phyloP scores from a whole-genome alignment of 2,329 filamentous ascomycete species.

The Trichoderma aggressivum region DNA sequence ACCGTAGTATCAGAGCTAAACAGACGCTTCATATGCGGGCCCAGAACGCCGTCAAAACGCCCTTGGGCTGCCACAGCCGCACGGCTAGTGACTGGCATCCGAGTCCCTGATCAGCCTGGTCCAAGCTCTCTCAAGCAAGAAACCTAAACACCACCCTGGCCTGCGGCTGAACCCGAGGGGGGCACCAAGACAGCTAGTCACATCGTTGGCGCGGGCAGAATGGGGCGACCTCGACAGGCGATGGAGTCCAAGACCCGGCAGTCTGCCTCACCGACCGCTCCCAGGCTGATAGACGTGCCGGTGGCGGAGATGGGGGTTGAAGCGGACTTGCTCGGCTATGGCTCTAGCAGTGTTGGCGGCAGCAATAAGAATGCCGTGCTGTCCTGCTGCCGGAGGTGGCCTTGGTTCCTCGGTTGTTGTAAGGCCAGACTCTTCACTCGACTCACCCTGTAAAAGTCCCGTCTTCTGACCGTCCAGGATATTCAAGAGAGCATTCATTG shows the following conservation, averaged over 20 bases:
- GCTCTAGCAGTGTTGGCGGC: neutral
- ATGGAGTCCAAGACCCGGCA: neutral
- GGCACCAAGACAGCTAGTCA: slow-evolving; percentile 1
- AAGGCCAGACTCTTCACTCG: neutral
- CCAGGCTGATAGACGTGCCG: slow-evolving; percentile 17
- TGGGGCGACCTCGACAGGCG: neutral
- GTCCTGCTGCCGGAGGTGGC: neutral
- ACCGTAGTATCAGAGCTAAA: neutral
- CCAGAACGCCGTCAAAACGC: neutral
- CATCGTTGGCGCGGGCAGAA: neutral
- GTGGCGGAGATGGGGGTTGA: neutral
- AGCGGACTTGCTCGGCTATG: neutral
- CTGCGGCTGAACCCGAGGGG: slow-evolving; percentile 20
- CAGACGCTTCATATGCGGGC: neutral
- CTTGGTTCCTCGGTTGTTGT: neutral
- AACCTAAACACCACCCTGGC: slow-evolving; percentile 11
- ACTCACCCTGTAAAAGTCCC: neutral
- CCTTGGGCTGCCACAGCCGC: slow-evolving; percentile 6
- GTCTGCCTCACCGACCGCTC: slow-evolving; percentile 19
- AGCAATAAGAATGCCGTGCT: slow-evolving; percentile 16
- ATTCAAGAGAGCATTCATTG: neutral
- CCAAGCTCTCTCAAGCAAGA: neutral
- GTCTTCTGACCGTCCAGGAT: neutral
- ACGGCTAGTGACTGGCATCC: slow-evolving; percentile 11
- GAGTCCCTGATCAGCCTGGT: slow-evolving; percentile 15